Evolutionary conservation across 495 filamentous ascomycete species (phyloP).

Genomic region (Lepidopterella palustris): DNA sequence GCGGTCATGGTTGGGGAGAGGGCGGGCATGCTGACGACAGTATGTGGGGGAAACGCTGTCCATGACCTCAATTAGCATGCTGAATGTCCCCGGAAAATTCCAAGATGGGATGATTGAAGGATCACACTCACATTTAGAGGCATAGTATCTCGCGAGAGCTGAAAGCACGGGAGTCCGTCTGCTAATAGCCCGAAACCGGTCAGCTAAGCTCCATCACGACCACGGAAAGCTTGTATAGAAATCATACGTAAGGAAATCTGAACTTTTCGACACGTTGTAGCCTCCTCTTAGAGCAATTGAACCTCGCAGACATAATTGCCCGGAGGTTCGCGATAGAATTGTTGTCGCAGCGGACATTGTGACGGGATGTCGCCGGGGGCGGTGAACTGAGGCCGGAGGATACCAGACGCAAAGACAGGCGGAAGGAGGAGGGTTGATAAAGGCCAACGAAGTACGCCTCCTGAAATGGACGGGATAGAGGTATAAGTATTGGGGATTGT

Average conservation of each 20-base stretch:
- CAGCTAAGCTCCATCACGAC: conserved; percentile 11
- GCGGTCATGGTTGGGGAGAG: conserved; percentile 95
- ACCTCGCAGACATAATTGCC: conserved; percentile 29
- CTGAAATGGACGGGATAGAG: not conserved
- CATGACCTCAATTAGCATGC: conserved; percentile 27
- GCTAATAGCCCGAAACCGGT: conserved; percentile 11
- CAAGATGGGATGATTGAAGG: not conserved
- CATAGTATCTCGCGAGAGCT: conserved; percentile 65
- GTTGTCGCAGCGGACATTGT: conserved; percentile 39
- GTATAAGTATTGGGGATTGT: not conserved
- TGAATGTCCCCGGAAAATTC: not conserved
- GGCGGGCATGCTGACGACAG: conserved; percentile 94
- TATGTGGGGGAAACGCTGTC: conserved; percentile 83
- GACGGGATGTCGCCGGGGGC: conserved; percentile 21
- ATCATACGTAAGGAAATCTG: conserved; percentile 17
- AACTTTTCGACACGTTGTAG: conserved; percentile 9
- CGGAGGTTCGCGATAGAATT: conserved; percentile 32
- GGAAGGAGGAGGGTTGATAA: not conserved
- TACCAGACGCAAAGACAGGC: conserved; percentile 4
- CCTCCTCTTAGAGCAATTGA: conserved; percentile 25
- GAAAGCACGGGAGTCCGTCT: conserved; percentile 46
- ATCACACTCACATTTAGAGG: conserved; percentile 60
- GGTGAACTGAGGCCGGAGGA: not conserved
- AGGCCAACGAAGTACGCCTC: not conserved
- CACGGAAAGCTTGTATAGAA: not conserved